Conservation (phyloP, 768 basidiomycete genomes). For the Hortiboletus flavorubellus region DNA sequence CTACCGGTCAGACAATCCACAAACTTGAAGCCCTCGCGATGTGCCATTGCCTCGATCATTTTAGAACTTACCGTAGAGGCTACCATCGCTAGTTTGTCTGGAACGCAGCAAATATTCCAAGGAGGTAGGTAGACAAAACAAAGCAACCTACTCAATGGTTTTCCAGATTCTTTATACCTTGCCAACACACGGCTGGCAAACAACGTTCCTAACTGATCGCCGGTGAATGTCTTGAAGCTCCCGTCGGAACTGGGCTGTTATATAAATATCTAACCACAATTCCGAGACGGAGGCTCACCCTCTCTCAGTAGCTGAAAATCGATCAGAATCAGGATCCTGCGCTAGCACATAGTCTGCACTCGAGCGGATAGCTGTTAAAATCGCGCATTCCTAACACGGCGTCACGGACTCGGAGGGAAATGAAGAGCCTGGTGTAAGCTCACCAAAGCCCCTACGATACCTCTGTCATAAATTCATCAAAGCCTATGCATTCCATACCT, state of each 20-base stretch:
- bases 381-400: conserved; percentile 61
- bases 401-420: background rate
- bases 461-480: conserved; percentile 1
- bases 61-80: conserved; percentile 90
- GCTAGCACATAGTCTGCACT: conserved; percentile 69
- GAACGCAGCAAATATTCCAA: conserved; percentile 34
- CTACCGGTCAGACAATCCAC: conserved; percentile 81
- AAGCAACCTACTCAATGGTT: conserved; percentile 38
- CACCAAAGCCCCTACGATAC: conserved; percentile 47
- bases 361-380: conserved; percentile 53
- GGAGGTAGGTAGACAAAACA: conserved; percentile 35
- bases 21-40: conserved; percentile 76
- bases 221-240: conserved; percentile 71
- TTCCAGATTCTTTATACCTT: conserved; percentile 43
- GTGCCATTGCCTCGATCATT: conserved; percentile 79
- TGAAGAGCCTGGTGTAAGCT: conserved; percentile 7
- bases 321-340: conserved; percentile 87
- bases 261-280: background rate
- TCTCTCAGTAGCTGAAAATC: conserved; percentile 76
- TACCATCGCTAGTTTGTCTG: conserved; percentile 74
- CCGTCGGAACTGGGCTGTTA: conserved; percentile 34
- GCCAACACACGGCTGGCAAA: conserved; percentile 48
- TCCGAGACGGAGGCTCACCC: conserved; percentile 36
- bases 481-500: conserved; percentile 40
- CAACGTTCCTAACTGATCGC: conserved; percentile 74